Conservation (phyloP, 139 green algal genomes). For the Coelastrella sp. region DNA sequence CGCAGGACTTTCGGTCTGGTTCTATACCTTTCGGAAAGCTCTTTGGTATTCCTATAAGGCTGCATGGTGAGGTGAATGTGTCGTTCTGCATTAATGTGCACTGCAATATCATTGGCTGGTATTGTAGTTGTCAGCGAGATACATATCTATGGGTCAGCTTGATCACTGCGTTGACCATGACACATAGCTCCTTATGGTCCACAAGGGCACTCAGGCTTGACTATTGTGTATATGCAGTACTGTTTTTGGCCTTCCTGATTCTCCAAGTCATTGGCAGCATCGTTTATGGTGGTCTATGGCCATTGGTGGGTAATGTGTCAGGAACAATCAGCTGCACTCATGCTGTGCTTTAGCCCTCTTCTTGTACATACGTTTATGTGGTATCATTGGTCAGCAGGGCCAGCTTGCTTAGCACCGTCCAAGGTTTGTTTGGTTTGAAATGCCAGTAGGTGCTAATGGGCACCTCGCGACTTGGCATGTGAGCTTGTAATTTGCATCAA, state of each 20-base stretch:
- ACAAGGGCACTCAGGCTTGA: not conserved
- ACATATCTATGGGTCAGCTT: not conserved
- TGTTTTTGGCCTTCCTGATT: constrained; percentile 49
- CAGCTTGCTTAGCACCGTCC: too few relatives aligned
- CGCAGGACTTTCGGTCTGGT: constrained; percentile 8
- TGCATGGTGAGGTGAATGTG: not conserved
- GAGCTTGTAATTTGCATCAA: too few relatives aligned
- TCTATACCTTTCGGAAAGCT: constrained; percentile 47
- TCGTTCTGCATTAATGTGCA: too few relatives aligned
- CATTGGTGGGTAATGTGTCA: constrained; percentile 16
- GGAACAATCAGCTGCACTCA: too few relatives aligned
- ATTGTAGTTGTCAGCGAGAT: not conserved
- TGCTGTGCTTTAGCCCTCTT: too few relatives aligned
- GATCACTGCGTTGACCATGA: too few relatives aligned
- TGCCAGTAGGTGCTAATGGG: too few relatives aligned
- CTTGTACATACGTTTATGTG: too few relatives aligned
- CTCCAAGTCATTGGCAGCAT: constrained; percentile 44
- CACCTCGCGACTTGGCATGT: too few relatives aligned
- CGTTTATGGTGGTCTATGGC: constrained; percentile 26
- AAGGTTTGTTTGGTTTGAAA: too few relatives aligned
- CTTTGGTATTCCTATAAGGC: constrained; percentile 16
- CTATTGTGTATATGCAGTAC: constrained; percentile 34
- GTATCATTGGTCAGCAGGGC: too few relatives aligned
- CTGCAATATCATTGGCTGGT: not conserved
- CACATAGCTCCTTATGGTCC: too few relatives aligned